A percentile compares a stretch with the other conserved stretches of the same genome.
These are phyloP conservation scores for Colletotrichum sidae DNA, from an alignment of 2,329 filamentous ascomycete species.

Conservation along the genomic window DNA sequence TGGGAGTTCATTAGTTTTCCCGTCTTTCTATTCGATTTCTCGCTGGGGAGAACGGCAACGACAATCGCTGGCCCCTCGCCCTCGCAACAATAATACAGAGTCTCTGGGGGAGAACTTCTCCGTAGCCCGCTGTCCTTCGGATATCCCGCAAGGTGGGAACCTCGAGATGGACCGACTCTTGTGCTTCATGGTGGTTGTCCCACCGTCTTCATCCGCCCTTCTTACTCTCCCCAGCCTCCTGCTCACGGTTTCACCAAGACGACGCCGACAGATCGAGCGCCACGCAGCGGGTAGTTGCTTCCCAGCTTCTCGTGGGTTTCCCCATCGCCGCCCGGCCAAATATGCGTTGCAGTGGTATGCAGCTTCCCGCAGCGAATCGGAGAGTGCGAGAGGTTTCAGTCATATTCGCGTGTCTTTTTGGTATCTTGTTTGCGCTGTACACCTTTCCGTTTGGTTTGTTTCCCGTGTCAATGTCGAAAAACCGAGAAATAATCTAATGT, in stretches of 20 bases:
- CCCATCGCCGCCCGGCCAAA: background rate
- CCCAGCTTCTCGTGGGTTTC: background rate
- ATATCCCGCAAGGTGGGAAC: no score
- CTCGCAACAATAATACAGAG: no score
- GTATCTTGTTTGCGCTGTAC: conserved; percentile 19
- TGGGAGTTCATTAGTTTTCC: no score
- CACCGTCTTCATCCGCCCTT: background rate
- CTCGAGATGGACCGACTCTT: background rate
- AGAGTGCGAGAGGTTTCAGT: background rate
- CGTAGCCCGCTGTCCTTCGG: no score
- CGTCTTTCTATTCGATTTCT: no score
- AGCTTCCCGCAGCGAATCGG: conserved; percentile 1
- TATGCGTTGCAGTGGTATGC: background rate
- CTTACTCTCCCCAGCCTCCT: background rate
- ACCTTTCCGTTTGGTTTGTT: no score
- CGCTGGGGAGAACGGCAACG: no score
- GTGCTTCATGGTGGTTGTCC: background rate
- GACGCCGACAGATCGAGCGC: conserved; percentile 22
- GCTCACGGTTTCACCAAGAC: conserved; percentile 16
- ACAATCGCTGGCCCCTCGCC: no score
- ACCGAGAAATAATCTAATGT: background rate
- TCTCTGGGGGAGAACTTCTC: no score
- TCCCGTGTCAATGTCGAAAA: no score
- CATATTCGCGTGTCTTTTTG: conserved; percentile 13
- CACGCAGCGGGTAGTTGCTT: conserved; percentile 32